phyloP scores from a whole-genome alignment of 2,329 filamentous ascomycete species.

The Venturia oleaginea region DNA sequence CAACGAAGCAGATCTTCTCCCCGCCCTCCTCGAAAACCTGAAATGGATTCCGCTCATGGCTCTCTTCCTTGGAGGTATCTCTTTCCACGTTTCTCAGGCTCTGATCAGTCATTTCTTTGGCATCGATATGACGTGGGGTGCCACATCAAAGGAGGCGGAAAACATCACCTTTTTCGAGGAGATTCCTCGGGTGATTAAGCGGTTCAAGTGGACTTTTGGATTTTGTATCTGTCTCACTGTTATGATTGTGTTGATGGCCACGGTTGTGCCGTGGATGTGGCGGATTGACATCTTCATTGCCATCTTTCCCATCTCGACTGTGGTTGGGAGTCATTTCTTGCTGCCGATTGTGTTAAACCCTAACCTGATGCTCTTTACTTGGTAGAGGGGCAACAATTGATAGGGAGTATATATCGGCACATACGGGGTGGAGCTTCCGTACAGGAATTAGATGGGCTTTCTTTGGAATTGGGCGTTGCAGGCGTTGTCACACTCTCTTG shows the following conservation, averaged over 20 bases:
- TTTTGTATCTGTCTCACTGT: conserved; percentile 39
- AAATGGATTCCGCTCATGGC: conserved; percentile 53
- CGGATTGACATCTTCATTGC: conserved; percentile 49
- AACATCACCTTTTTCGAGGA: conserved; percentile 49
- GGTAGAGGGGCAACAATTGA: conserved; percentile 27
- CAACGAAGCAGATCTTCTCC: conserved; percentile 52
- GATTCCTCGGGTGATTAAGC: conserved; percentile 45
- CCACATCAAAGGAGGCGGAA: conserved; percentile 51
- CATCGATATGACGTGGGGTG: conserved; percentile 40
- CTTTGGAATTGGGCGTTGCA: too few species aligned
- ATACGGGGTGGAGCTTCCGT: too few species aligned
- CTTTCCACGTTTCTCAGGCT: conserved; percentile 32
- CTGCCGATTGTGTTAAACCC: conserved; percentile 54
- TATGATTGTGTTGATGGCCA: conserved; percentile 42
- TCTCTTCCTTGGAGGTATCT: conserved; percentile 33
- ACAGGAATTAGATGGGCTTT: too few species aligned
- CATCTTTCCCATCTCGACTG: conserved; percentile 47
- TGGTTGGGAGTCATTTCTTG: conserved; percentile 47
- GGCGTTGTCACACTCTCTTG: too few species aligned
- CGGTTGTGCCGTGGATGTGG: conserved; percentile 44
- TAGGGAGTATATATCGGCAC: too few species aligned
- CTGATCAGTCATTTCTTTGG: conserved; percentile 31
- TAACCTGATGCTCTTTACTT: conserved; percentile 55
- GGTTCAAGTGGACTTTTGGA: conserved; percentile 47
- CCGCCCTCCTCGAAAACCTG: conserved; percentile 43